Evolutionary conservation across 768 basidiomycete species (phyloP).

Genomic region (Leccinum pellstonianum): DNA sequence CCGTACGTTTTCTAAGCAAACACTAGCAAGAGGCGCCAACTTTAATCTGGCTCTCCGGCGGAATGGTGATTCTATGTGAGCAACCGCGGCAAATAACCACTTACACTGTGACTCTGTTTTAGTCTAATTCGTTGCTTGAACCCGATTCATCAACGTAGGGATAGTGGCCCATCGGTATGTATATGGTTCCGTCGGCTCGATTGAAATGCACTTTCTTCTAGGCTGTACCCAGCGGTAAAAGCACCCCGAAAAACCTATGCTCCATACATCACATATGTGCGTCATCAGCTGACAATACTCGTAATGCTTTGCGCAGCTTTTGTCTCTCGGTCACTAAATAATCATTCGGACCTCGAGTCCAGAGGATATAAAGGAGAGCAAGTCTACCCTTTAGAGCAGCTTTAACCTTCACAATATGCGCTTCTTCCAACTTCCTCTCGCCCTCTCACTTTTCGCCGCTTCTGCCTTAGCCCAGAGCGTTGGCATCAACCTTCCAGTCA

Average conservation of each 20-base stretch:
- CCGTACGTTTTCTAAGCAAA: not conserved
- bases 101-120: not conserved
- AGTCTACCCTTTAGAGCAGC: not conserved
- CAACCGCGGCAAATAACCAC: not conserved
- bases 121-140: not conserved
- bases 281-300: not conserved
- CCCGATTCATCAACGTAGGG: not conserved
- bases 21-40: not conserved
- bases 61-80: not conserved
- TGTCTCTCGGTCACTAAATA: not conserved
- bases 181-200: not conserved
- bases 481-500: not conserved
- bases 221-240: not conserved
- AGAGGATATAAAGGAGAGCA: not conserved
- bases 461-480: not conserved
- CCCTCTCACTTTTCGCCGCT: not conserved
- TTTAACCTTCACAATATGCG: not conserved
- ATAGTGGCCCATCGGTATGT: not conserved
- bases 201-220: not conserved
- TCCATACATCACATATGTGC: not conserved
- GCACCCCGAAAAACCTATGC: not conserved
- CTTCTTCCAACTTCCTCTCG: not conserved
- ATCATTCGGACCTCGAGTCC: not conserved
- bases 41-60: not conserved
- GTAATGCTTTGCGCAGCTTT: not conserved